These are phyloP conservation scores for Bretziella fagacearum DNA, from an alignment of 2,329 filamentous ascomycete species.

Conservation along the genomic window DNA sequence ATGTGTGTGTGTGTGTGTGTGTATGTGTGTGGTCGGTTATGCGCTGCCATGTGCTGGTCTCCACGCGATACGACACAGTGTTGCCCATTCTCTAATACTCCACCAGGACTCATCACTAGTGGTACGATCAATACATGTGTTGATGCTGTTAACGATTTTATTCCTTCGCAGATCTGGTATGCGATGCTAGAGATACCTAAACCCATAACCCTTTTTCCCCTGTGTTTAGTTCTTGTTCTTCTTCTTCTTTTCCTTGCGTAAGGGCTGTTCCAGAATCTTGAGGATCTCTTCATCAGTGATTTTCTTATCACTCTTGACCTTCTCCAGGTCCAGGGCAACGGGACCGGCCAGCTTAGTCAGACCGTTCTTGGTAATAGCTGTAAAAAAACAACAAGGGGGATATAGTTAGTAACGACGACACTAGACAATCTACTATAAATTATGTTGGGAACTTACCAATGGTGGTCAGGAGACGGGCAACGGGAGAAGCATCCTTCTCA, in stretches of 20 bases:
- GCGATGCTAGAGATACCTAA: conserved; percentile 1
- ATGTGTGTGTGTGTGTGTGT: no score
- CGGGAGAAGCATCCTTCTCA: conserved; percentile 74
- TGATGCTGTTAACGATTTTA: conserved; percentile 6
- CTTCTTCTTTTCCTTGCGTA: conserved; percentile 87
- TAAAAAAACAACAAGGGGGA: no score
- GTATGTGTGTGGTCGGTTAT: no score
- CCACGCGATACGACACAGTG: no score
- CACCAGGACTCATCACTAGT: no score
- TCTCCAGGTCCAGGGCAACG: conserved; percentile 56
- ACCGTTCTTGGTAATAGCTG: conserved; percentile 96
- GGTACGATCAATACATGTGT: no score
- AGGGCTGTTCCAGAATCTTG: conserved; percentile 79
- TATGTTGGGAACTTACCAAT: conserved; percentile 51
- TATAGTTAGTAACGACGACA: conserved; percentile 12
- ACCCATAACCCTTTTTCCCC: not conserved
- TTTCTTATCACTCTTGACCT: conserved; percentile 93
- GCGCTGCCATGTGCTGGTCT: not conserved
- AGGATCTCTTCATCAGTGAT: conserved; percentile 91
- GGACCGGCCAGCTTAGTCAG: conserved; percentile 71
- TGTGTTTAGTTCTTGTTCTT: conserved; percentile 45
- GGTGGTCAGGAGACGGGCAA: conserved; percentile 77
- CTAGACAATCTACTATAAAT: not conserved
- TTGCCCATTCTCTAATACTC: no score
- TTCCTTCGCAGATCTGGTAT: conserved; percentile 6